Percentiles rank a stretch among this genome's conserved stretches.
Conservation (phyloP, 2,329 filamentous ascomycete species). For the Hypoxylon rubiginosum region DNA sequence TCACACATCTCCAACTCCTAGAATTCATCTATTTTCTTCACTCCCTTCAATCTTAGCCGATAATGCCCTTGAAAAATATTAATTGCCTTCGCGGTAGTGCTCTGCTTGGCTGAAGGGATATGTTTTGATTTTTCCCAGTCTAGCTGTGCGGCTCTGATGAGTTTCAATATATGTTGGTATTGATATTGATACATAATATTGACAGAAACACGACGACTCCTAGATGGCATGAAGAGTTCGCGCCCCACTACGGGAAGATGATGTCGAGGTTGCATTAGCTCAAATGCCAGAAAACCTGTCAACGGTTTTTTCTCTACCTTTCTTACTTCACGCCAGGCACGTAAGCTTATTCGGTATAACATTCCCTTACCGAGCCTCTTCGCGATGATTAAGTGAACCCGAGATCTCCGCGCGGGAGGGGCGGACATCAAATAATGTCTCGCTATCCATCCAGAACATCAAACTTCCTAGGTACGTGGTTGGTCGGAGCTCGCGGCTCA, state of each 20-base stretch:
- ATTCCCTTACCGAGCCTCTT: constrained; percentile 20
- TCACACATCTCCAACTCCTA: constrained; percentile 35
- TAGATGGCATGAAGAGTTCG: constrained; percentile 5
- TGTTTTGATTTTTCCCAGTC: constrained; percentile 38
- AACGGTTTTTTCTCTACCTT: constrained; percentile 9
- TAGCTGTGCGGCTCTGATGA: constrained; percentile 45
- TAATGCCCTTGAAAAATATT: constrained; percentile 22
- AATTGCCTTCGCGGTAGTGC: constrained; percentile 24
- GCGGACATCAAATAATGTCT: constrained; percentile 27
- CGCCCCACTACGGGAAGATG: constrained; percentile 43
- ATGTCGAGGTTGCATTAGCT: constrained; percentile 46
- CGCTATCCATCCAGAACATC: constrained; percentile 23
- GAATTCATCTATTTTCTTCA: constrained; percentile 35
- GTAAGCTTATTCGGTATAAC: constrained; percentile 8
- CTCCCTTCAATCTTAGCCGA: constrained; percentile 36
- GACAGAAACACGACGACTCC: constrained; percentile 11
- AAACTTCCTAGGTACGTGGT: constrained; percentile 25
- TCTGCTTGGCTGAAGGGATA: constrained; percentile 29
- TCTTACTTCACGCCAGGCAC: not conserved
- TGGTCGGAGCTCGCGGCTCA: constrained; percentile 38
- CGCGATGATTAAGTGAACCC: constrained; percentile 45
- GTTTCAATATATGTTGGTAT: constrained; percentile 31
- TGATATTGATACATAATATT: too few species aligned
- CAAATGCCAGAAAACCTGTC: constrained; percentile 37
- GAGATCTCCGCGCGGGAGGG: constrained; percentile 45